Evolutionary conservation across 2,329 filamentous ascomycete species (phyloP).

Genomic region (Colletotrichum sp.): DNA sequence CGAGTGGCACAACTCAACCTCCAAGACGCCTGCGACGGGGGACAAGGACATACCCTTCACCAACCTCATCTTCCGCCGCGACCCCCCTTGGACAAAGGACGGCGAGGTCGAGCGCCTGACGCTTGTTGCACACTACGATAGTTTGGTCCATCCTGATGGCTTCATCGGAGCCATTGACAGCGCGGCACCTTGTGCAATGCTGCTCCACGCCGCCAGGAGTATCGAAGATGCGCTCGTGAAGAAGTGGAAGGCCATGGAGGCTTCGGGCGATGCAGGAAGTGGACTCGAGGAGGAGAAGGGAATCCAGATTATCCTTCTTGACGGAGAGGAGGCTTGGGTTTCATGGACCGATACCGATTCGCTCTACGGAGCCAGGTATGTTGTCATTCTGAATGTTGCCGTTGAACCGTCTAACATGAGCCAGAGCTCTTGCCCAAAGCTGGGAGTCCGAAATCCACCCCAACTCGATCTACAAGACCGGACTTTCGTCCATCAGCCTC

Average conservation of each 20-base stretch:
- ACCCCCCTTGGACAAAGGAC: slow-evolving; percentile 79
- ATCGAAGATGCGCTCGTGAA: slow-evolving; percentile 80
- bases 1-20: slow-evolving; percentile 88
- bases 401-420: background rate
- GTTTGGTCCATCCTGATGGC: slow-evolving; percentile 77
- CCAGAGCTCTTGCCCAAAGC: slow-evolving; percentile 72
- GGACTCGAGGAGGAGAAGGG: slow-evolving; percentile 78
- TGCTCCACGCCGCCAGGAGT: slow-evolving; percentile 83
- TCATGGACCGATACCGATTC: slow-evolving; percentile 83
- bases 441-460: slow-evolving; percentile 79
- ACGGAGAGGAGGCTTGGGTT: slow-evolving; percentile 92
- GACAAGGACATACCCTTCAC: slow-evolving; percentile 77
- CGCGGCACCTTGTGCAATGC: slow-evolving; percentile 91
- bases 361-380: slow-evolving; percentile 83
- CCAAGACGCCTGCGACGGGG: slow-evolving; percentile 78
- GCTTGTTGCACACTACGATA: slow-evolving; percentile 94
- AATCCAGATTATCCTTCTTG: slow-evolving; percentile 86
- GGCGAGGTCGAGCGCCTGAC: slow-evolving; percentile 84
- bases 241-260: slow-evolving; percentile 80
- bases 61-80: slow-evolving; percentile 85
- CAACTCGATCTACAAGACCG: slow-evolving; percentile 76
- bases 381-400: background rate
- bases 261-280: slow-evolving; percentile 55
- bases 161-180: slow-evolving; percentile 96
- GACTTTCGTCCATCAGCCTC: slow-evolving; percentile 80